Percentiles rank a stretch among this genome's conserved stretches.
Conservation (phyloP, 2,329 filamentous ascomycete species). For the Mycosphaerella sp. region DNA sequence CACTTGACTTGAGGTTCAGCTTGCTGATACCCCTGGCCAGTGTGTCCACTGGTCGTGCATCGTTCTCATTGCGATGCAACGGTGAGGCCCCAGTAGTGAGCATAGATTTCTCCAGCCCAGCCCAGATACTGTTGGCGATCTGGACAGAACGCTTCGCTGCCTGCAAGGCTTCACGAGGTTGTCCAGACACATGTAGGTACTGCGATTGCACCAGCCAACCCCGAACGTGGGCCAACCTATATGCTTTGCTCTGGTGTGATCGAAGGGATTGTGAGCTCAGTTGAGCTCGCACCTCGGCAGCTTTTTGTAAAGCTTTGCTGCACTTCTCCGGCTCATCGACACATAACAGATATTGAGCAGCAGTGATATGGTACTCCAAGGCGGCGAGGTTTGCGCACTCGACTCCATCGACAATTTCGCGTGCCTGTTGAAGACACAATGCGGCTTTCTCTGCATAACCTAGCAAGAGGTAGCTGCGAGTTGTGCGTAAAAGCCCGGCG, state of each 20-base stretch:
- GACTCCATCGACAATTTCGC: constrained; percentile 42
- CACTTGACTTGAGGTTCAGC: constrained; percentile 33
- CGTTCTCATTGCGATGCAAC: constrained; percentile 14
- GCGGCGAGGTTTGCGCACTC: constrained; percentile 42
- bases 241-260: constrained; percentile 20
- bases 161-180: constrained; percentile 21
- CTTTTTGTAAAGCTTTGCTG: constrained; percentile 16
- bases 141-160: constrained; percentile 29
- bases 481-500: constrained; percentile 37
- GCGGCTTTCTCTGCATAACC: constrained; percentile 57
- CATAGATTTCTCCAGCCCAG: constrained; percentile 19
- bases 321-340: constrained; percentile 22
- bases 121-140: constrained; percentile 29
- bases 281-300: constrained; percentile 13
- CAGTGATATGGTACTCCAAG: constrained; percentile 35
- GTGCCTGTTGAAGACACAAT: constrained; percentile 53
- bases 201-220: constrained; percentile 30
- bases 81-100: neutral
- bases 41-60: constrained; percentile 9
- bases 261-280: constrained; percentile 18
- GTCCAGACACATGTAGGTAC: constrained; percentile 16
- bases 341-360: constrained; percentile 22
- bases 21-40: constrained; percentile 30
- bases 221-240: constrained; percentile 25
- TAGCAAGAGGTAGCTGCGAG: constrained; percentile 52